Percentiles rank a stretch among this genome's conserved stretches.
phyloP scores from a whole-genome alignment of 2,329 filamentous ascomycete species.

The Keithomyces neogunnii region DNA sequence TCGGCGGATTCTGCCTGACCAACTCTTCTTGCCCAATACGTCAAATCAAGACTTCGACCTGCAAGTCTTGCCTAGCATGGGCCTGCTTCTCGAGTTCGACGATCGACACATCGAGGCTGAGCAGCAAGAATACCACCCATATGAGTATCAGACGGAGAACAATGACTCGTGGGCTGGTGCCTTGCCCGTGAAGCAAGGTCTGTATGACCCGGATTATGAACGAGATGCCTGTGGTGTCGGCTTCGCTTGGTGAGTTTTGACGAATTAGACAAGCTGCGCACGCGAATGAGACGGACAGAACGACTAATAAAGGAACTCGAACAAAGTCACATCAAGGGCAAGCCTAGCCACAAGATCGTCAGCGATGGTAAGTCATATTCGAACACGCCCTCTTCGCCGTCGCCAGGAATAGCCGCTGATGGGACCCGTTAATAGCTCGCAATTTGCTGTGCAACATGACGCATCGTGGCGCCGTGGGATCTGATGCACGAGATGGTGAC shows the following conservation, averaged over 20 bases:
- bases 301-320: constrained; percentile 12
- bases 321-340: constrained; percentile 88
- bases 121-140: constrained; percentile 55
- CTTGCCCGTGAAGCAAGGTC: constrained; percentile 94
- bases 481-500: constrained; percentile 94
- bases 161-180: constrained; percentile 86
- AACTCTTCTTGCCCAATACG: not conserved
- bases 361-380: constrained; percentile 70
- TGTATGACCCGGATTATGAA: constrained; percentile 92
- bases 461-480: constrained; percentile 95
- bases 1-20: constrained; percentile 3
- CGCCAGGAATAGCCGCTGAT: not conserved
- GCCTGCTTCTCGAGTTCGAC: constrained; percentile 57
- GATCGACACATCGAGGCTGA: constrained; percentile 58
- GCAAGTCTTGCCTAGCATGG: constrained; percentile 57
- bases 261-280: too few relatives aligned
- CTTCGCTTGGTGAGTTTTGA: constrained; percentile 79
- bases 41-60: not conserved
- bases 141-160: constrained; percentile 83
- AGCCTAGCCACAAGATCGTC: constrained; percentile 94
- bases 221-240: constrained; percentile 99
- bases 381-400: not conserved
- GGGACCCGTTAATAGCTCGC: constrained; percentile 6
- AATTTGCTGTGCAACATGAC: constrained; percentile 99
- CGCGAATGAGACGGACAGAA: not conserved